A percentile compares a stretch with the other conserved stretches of the same genome.
Evolutionary conservation across 805 yeast genomes (phyloP).

Genomic region (Ogataea dorogensis): DNA sequence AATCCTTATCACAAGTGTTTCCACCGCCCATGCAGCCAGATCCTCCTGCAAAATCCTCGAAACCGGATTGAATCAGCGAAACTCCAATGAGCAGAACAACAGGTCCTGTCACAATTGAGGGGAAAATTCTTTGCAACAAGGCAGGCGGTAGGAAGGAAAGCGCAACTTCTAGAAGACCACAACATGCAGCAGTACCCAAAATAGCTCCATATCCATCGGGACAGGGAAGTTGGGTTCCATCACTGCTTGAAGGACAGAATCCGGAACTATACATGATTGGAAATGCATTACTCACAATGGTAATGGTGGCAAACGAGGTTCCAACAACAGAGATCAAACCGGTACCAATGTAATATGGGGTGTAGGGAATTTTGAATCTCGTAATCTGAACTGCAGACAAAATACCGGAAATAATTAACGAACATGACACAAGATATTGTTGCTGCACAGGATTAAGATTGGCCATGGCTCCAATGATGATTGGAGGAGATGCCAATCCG

Average conservation of each 20-base stretch:
- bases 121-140: conserved; percentile 69
- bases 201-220: conserved; percentile 91
- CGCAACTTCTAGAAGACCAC: conserved; percentile 71
- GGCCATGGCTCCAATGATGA: conserved; percentile 65
- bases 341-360: conserved; percentile 80
- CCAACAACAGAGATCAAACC: conserved; percentile 90
- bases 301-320: conserved; percentile 83
- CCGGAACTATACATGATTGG: conserved; percentile 80
- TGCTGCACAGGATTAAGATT: conserved; percentile 48
- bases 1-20: conserved; percentile 49
- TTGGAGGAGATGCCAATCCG: conserved; percentile 83
- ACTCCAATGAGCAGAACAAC: conserved; percentile 85
- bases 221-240: conserved; percentile 72
- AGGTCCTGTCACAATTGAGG: conserved; percentile 91
- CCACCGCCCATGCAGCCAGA: conserved; percentile 48
- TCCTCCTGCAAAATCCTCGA: conserved; percentile 88
- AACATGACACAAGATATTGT: conserved; percentile 69
- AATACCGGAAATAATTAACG: conserved; percentile 68
- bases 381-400: conserved; percentile 76
- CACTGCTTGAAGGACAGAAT: conserved; percentile 57
- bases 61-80: conserved; percentile 65
- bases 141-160: conserved; percentile 78
- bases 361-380: conserved; percentile 69
- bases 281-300: conserved; percentile 71
- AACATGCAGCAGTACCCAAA: conserved; percentile 73